Evolutionary conservation across 106 monocot genomes (phyloP), one percentile per base, ranked within the genome.

Genomic region (Dioscorea dumetorum): DNA sequence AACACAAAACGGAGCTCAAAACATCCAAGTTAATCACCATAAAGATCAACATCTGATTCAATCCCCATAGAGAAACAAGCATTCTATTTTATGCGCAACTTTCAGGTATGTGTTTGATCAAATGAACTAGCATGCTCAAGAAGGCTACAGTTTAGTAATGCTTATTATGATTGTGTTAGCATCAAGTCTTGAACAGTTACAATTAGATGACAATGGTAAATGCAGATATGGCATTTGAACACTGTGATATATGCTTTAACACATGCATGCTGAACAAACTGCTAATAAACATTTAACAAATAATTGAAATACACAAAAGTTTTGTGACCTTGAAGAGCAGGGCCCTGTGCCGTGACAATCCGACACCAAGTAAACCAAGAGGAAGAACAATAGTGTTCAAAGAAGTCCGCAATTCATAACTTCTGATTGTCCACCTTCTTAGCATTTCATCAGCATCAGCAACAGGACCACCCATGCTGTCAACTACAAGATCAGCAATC

Each of bases 331-430:
- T 94, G 70, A 94, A 94, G 13, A 94, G 90, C 68, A 94, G 76
- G 60, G 94, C 90, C 70, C 94, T 76, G 50, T 94, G 94, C 22
- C 94, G 84, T 48, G 90, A 90, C 70, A 94, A 82, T 61, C 94
- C 94, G 79, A 90, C 62, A 70, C 60, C 56, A 63, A 94, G 76
- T 14, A 70, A 81, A 63, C 94, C 94, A 80, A 94, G 87, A 71
- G 90, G 94, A 68, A 94, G 82, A 67, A 94, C 84, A 57, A 82
- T 74, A 69, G 75, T 82, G 19, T 87, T 87, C 70, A 85, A 53
- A 59, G 72, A 74, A 70, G 72, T 69, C 24, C 72, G 60, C 50
- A 94, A 50, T 63, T 87, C 80, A 58, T 67, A 69, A 67, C 82
- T 94, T 76, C 73, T 81, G 9, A 72, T 49, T 48, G 60, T 82